Evolutionary conservation across 2,329 filamentous ascomycete species (phyloP), one percentile per base, ranked within the genome.

Genomic region (Pseudogymnoascus sp.): DNA sequence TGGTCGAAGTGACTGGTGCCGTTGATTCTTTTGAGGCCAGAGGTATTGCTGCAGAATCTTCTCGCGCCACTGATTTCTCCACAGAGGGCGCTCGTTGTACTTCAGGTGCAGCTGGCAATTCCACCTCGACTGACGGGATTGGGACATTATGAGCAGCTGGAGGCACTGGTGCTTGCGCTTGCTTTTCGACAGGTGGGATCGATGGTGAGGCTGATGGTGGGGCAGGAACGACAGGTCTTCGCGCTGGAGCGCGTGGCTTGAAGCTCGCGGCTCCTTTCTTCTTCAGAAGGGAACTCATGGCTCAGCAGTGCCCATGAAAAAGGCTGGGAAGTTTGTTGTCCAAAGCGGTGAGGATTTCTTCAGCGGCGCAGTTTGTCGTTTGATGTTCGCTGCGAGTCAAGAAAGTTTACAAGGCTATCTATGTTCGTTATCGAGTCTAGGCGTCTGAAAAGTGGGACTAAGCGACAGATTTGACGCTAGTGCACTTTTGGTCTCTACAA

Each of bases 251-350:
- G 77, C 89, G 91, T 50, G 88, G 88, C 73, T 89, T 89, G 77
- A 91, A 90, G 77, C 80, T 80, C 64, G 80, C 77, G 69, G 80
- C 80, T 71, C 79, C 80, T 69, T 81, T 79, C 76, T 90, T 89
- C 77, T 89, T 89, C 75, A 87, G 81, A 77, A 88, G 87, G 65
- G 80, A 83, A 76, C 82, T 85, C 79, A 89, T 87, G 69, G 21
- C 62, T 35, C 26, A 62, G n/a, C 17, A 26, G 15, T 40, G 15
- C 10, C 60, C 35, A n/a, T 62, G 19, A 4, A 19, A 40, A 60
- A 60, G 28, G 28, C 7, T 4, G 44, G 23, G 15, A 11, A 26
- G 33, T 15, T 17, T 36, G 31, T 40, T 60, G 57, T n/a, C 57
- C 36, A 53, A n/a, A 35, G 57, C n/a, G 28, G 21, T 40, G 57